Evolutionary conservation across 2,329 filamentous ascomycete genomes (phyloP).

Genomic region (Aureobasidium sp.): DNA sequence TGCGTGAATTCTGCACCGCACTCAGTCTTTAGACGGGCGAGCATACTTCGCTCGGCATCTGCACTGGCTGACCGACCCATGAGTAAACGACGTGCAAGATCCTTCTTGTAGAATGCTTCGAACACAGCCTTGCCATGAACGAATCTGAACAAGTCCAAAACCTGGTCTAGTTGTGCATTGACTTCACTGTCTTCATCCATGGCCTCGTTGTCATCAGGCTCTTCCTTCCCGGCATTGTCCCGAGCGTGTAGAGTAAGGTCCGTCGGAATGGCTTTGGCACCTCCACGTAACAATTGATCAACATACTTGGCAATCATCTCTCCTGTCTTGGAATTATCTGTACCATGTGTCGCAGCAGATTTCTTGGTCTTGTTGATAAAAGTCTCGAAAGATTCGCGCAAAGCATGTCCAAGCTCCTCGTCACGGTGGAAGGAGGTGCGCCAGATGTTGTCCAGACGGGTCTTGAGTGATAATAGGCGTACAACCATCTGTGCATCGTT

Average conservation of each 20-base stretch:
- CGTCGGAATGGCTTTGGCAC: slow-evolving; percentile 71
- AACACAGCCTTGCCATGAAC: slow-evolving; percentile 97
- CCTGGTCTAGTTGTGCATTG: slow-evolving; percentile 84
- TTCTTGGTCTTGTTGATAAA: slow-evolving; percentile 88
- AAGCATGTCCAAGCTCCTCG: slow-evolving; percentile 64
- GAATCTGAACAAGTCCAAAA: slow-evolving; percentile 89
- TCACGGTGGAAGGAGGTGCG: slow-evolving; percentile 68
- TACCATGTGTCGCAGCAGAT: slow-evolving; percentile 61
- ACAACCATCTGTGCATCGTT: slow-evolving; percentile 79
- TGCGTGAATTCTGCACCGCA: slow-evolving; percentile 92
- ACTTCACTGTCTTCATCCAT: slow-evolving; percentile 88
- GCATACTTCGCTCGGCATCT: slow-evolving; percentile 93
- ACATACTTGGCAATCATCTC: slow-evolving; percentile 99
- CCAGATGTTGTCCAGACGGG: slow-evolving; percentile 67
- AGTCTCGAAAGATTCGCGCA: slow-evolving; percentile 75
- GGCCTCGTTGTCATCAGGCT: slow-evolving; percentile 51
- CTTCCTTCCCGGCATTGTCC: slow-evolving; percentile 51
- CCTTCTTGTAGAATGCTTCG: slow-evolving; percentile 98
- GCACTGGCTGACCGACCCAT: slow-evolving; percentile 90
- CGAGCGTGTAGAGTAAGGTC: slow-evolving; percentile 47
- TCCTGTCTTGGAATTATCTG: slow-evolving; percentile 84
- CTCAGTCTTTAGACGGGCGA: slow-evolving; percentile 82
- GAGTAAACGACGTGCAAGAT: slow-evolving; percentile 78
- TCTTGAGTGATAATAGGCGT: slow-evolving; percentile 71
- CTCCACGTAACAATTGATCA: slow-evolving; percentile 78